A percentile compares a stretch with the other conserved stretches of the same genome.
Evolutionary conservation across 371 early-diverging fungal genomes (phyloP).

Genomic region (Mucor lusitanicus): DNA sequence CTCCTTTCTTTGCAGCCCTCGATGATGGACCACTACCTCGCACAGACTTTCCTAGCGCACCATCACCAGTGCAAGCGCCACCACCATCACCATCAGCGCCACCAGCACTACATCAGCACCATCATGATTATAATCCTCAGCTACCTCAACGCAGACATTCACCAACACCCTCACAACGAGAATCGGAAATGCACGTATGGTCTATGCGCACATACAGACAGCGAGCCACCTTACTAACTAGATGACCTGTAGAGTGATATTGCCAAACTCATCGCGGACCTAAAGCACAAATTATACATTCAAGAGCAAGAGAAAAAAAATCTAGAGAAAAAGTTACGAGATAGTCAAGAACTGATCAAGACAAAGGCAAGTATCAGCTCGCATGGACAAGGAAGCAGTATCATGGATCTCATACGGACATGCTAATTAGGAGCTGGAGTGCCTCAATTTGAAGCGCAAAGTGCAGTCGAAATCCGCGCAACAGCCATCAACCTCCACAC

Average conservation of each 20-base stretch:
- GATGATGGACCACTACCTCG: no score
- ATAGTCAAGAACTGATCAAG: neutral
- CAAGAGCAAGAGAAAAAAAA: neutral
- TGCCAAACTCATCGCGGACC: neutral
- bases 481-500: neutral
- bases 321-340: neutral
- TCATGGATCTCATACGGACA: neutral
- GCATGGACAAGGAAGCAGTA: neutral
- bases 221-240: neutral
- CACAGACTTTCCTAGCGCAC: neutral
- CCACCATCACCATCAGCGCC: neutral
- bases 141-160: no score
- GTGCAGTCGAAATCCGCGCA: neutral
- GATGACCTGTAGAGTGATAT: neutral
- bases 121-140: no score
- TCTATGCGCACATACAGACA: neutral
- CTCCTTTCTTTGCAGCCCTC: no score
- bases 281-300: neutral
- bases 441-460: neutral
- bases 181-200: neutral
- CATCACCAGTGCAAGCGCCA: no score
- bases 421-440: neutral
- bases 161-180: neutral
- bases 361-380: neutral
- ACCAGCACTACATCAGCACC: neutral